Evolutionary conservation across 148 eudicot species (phyloP).

Genomic region (Polygonum maritimum): DNA sequence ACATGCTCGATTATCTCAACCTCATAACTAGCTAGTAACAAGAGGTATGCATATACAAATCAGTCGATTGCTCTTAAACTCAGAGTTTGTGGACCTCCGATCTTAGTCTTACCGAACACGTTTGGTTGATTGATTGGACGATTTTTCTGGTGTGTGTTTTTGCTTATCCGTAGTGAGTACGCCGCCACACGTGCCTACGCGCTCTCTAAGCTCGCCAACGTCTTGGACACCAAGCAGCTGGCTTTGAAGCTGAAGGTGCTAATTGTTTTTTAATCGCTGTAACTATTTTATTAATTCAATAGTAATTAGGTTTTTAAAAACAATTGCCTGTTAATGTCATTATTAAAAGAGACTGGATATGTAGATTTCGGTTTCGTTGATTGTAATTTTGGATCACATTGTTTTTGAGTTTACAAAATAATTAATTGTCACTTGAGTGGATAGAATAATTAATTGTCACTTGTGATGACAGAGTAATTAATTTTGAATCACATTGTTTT

Average conservation of each 20-base stretch:
- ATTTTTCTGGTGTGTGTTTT: not conserved
- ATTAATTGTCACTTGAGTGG: no score
- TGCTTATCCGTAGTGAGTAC: conserved; percentile 33
- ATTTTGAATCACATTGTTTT: no score
- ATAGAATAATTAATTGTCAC: no score
- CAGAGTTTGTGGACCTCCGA: conserved; percentile 1
- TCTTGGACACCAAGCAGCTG: conserved; percentile 80
- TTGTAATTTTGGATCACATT: no score
- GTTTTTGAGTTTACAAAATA: no score
- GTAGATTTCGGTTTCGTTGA: no score
- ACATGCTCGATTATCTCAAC: conserved; percentile 40
- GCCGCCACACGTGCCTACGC: conserved; percentile 93
- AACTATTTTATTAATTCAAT: not conserved
- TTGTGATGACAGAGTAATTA: no score
- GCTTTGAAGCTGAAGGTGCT: conserved; percentile 35
- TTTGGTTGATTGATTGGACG: not conserved
- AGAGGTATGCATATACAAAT: not conserved
- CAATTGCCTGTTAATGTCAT: no score
- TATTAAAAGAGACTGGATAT: no score
- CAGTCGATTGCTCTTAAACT: not conserved
- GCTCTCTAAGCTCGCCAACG: conserved; percentile 86
- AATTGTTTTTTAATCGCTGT: not conserved
- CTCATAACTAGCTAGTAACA: conserved; percentile 45
- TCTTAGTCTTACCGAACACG: not conserved
- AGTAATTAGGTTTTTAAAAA: no score